Conservation (phyloP, 2,329 filamentous ascomycete genomes). For the Fusarium haematococcum region DNA sequence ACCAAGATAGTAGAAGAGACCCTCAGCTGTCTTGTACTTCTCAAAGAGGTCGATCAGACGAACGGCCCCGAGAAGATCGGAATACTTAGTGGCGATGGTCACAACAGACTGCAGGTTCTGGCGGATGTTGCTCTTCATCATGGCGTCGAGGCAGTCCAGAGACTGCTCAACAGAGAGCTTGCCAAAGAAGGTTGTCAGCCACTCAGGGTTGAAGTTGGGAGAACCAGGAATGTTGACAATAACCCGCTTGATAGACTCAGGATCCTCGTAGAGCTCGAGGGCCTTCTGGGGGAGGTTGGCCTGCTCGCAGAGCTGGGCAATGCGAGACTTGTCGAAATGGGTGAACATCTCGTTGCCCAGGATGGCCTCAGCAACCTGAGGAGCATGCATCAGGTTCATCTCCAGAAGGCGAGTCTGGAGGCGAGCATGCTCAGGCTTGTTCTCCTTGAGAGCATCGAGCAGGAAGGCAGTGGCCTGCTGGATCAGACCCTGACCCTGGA, state of each 20-base stretch:
- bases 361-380: conserved; percentile 97
- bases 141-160: conserved; percentile 92
- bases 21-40: conserved; percentile 97
- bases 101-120: conserved; percentile 96
- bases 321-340: conserved; percentile 91
- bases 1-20: conserved; percentile 97
- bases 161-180: conserved; percentile 96
- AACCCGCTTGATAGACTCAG: conserved; percentile 89
- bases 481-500: conserved; percentile 97
- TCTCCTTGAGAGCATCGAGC: conserved; percentile 93
- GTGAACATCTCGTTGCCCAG: conserved; percentile 99
- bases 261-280: conserved; percentile 94
- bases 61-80: conserved; percentile 89
- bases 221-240: conserved; percentile 84
- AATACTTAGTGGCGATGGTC: conserved; percentile 97
- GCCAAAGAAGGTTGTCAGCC: conserved; percentile 92
- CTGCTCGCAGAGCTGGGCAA: conserved; percentile 92
- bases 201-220: conserved; percentile 90
- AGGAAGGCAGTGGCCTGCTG: conserved; percentile 99
- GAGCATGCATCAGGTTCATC: conserved; percentile 97
- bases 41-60: conserved; percentile 93
- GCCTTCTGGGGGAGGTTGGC: conserved; percentile 89
- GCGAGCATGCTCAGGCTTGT: conserved; percentile 91
- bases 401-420: conserved; percentile 95
- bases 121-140: conserved; percentile 96